These are phyloP conservation scores for Hortaea werneckii DNA, from an alignment of 2,329 filamentous ascomycete genomes.

Conservation along the genomic window DNA sequence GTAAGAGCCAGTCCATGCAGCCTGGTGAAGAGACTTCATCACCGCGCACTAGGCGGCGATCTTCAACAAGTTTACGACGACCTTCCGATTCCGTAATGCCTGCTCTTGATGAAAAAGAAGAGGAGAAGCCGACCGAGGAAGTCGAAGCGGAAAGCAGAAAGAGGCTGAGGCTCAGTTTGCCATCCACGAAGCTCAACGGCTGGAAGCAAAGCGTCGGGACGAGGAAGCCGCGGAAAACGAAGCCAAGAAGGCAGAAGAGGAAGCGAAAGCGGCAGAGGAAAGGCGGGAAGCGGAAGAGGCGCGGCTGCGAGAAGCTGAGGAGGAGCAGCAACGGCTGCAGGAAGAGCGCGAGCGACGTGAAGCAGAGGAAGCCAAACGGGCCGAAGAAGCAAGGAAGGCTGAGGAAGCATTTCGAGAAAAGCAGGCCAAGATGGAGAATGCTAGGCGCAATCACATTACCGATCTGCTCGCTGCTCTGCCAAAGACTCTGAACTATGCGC, in stretches of 20 bases:
- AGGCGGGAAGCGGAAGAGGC: conserved; percentile 17
- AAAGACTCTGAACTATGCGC: conserved; percentile 8
- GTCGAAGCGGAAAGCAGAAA: conserved; percentile 4
- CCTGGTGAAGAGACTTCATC: conserved; percentile 10
- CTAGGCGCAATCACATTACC: conserved; percentile 10
- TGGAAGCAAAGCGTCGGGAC: conserved; percentile 10
- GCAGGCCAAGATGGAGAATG: conserved; percentile 12
- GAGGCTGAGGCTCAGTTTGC: conserved; percentile 7
- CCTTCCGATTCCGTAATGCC: conserved; percentile 13
- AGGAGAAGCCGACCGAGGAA: conserved; percentile 7
- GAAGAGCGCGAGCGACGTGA: conserved; percentile 5
- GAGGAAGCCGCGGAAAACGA: conserved; percentile 16
- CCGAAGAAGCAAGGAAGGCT: conserved; percentile 7
- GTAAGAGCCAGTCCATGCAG: conserved; percentile 18
- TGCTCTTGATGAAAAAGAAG: conserved; percentile 15
- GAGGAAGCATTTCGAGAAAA: conserved; percentile 15
- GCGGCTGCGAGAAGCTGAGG: conserved; percentile 12
- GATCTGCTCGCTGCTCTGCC: conserved; percentile 18
- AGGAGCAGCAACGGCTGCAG: conserved; percentile 3
- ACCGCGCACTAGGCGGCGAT: conserved; percentile 16
- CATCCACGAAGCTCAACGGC: conserved; percentile 9
- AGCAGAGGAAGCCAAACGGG: conserved; percentile 1
- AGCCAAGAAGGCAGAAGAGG: conserved; percentile 13
- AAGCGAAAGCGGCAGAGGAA: conserved; percentile 13
- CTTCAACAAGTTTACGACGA: conserved; percentile 13